Base-by-base conservation (phyloP, 176 grass and related monocot species). In the Oryza brachyantha region DNA sequence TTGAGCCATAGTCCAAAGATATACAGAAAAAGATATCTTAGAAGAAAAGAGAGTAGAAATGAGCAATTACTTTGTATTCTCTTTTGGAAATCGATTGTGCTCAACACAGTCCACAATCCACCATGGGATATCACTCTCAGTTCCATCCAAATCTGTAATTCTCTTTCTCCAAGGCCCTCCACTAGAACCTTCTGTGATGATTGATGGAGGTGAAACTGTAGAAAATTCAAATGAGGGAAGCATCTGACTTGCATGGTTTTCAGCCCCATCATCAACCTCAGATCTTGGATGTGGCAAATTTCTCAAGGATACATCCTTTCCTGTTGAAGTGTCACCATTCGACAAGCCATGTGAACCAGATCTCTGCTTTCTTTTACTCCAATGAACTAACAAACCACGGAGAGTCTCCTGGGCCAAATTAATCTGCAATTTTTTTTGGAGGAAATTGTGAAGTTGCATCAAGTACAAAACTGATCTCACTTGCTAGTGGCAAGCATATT, bases 371-470 rank as follows among this genome's bases (percentile, higher is more conserved):
- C 81, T 79, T 71, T 89, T 95, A 79, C 76, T 64, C 95, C 87
- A 97, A 81, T 90, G 89, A 87, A 79, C 81, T 81, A 94, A 80
- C 50, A 97, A 86, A 65, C 95, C 95, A 79, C 85, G 90, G 74
- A 97, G 83, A 46, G 95, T 97, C 77, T 94, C 95, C 34, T 94
- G 95, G 78, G 89, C 95, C 79, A 97, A 82, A 86, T 97, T 97
- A 86, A 97, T 92, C 94, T 97, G 94, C 42, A 84, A 19, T 29
- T 29, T 45, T 45, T 82, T 80, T 39, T 39, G 71, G 9, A 76
- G 50, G 50, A 28, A 67, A 77, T 36, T 60, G 45, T 52, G 64
- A 76, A 84, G 28, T 57, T 48, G 45, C 22, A 59, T 29, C 29
- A 17, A 35, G 42, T 71, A 29, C 8, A 82, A 36, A 32, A 2